These are phyloP conservation scores for Hypoxylon sp. DNA, from an alignment of 2,329 filamentous ascomycete species.

Conservation along the genomic window DNA sequence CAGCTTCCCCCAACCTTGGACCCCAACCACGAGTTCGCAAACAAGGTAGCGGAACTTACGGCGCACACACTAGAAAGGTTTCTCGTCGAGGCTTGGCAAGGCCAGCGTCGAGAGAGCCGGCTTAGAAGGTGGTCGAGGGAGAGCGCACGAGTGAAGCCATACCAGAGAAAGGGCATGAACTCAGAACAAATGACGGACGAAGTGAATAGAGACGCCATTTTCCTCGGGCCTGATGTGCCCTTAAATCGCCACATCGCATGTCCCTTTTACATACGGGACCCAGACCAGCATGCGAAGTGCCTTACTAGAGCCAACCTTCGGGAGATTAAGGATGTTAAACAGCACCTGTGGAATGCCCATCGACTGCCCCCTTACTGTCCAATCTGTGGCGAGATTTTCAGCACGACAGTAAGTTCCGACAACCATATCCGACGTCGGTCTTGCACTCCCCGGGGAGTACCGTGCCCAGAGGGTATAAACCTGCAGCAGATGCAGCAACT, in stretches of 20 bases:
- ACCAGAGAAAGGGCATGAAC: background rate
- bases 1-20: background rate
- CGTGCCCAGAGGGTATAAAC: conserved; percentile 38
- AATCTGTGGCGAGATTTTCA: conserved; percentile 33
- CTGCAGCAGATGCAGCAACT: conserved; percentile 43
- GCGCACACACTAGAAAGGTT: background rate
- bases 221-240: background rate
- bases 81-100: background rate
- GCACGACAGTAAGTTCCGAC: conserved; percentile 26
- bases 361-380: conserved; percentile 45
- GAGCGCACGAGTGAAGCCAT: background rate
- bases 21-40: background rate
- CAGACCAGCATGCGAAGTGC: conserved; percentile 27
- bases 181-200: background rate
- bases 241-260: conserved; percentile 15
- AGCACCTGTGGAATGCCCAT: conserved; percentile 40
- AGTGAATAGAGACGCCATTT: background rate
- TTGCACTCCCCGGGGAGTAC: conserved; percentile 14
- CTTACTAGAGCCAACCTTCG: conserved; percentile 26
- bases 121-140: background rate
- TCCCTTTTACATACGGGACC: conserved; percentile 34
- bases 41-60: background rate
- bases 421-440: conserved; percentile 32
- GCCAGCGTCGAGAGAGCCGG: too few relatives aligned
- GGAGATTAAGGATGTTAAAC: conserved; percentile 39